These are phyloP conservation scores for Microbotryum lychnidis-dioicae DNA, from an alignment of 1,284 basidiomycete genomes.

Conservation along the genomic window DNA sequence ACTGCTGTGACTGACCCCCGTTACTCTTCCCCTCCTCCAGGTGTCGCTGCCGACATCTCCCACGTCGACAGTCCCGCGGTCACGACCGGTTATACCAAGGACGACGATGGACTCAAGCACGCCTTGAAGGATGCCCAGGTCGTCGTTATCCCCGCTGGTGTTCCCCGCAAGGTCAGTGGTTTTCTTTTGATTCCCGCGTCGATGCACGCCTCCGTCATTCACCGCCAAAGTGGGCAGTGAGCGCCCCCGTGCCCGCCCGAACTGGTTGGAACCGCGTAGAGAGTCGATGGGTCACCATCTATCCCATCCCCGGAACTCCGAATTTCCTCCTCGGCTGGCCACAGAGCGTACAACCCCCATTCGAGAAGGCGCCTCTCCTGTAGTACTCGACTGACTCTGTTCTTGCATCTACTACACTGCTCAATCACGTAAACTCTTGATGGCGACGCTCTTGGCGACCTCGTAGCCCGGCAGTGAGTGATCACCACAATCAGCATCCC, in stretches of 20 bases:
- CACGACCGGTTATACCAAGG: slow-evolving; percentile 42
- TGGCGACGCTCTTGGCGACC: too few relatives aligned
- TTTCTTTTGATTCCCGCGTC: background rate
- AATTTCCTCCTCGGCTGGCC: background rate
- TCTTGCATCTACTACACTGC: too few relatives aligned
- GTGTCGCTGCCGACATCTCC: slow-evolving; percentile 52
- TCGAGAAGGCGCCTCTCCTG: background rate
- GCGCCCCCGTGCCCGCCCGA: too few relatives aligned
- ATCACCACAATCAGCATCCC: too few relatives aligned
- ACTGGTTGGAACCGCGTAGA: too few relatives aligned
- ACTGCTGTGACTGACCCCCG: background rate
- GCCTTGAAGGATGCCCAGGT: slow-evolving; percentile 76
- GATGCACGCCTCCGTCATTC: background rate
- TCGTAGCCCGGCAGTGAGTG: too few relatives aligned
- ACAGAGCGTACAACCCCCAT: background rate
- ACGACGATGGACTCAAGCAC: slow-evolving; percentile 68
- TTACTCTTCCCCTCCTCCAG: slow-evolving; percentile 2
- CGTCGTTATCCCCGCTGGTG: slow-evolving; percentile 93
- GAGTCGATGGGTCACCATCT: background rate
- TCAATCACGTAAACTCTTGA: too few relatives aligned
- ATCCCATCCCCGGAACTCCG: background rate
- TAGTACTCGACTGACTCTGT: background rate
- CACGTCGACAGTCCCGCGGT: slow-evolving; percentile 44
- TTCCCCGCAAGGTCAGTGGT: slow-evolving; percentile 66
- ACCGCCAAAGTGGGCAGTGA: background rate